These are phyloP conservation scores for Drechslerella coelobrocha DNA, from an alignment of 2,329 filamentous ascomycete genomes.

Conservation along the genomic window DNA sequence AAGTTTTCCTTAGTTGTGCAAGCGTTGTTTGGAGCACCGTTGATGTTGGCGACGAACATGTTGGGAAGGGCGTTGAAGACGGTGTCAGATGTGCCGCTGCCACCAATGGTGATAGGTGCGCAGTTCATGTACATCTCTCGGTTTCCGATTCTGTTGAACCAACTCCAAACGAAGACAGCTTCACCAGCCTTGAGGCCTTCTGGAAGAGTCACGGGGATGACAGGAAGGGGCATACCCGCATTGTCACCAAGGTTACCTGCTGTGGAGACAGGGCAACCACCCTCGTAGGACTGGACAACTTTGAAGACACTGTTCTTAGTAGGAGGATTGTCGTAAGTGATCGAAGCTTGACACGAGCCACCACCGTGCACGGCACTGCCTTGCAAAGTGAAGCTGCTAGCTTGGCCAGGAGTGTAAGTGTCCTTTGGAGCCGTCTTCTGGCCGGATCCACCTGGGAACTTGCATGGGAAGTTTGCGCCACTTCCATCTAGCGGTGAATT, in stretches of 20 bases:
- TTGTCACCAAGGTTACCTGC: slow-evolving; percentile 66
- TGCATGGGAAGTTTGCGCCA: slow-evolving; percentile 83
- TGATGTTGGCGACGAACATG: slow-evolving; percentile 75
- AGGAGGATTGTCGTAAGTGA: slow-evolving; percentile 78
- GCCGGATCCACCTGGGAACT: slow-evolving; percentile 63
- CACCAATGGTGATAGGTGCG: slow-evolving; percentile 71
- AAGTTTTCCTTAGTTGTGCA: slow-evolving; percentile 65
- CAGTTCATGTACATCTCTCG: slow-evolving; percentile 99
- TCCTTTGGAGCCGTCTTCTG: slow-evolving; percentile 58
- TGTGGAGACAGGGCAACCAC: slow-evolving; percentile 76
- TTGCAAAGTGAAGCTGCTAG: slow-evolving; percentile 69
- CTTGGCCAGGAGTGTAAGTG: slow-evolving; percentile 70
- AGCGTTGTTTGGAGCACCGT: slow-evolving; percentile 57
- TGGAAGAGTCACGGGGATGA: slow-evolving; percentile 71
- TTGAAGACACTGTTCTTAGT: slow-evolving; percentile 75
- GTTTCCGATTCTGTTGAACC: slow-evolving; percentile 92
- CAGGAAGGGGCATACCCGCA: slow-evolving; percentile 59
- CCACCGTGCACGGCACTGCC: slow-evolving; percentile 85
- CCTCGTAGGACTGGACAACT: slow-evolving; percentile 86
- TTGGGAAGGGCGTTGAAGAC: slow-evolving; percentile 71
- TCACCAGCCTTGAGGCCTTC: slow-evolving; percentile 74
- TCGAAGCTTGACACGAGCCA: slow-evolving; percentile 86
- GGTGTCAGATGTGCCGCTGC: slow-evolving; percentile 59
- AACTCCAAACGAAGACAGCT: slow-evolving; percentile 87
- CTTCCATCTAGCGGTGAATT: slow-evolving; percentile 70